Evolutionary conservation across 495 filamentous ascomycete genomes (phyloP).

Genomic region (Aspergillus homomorphus): DNA sequence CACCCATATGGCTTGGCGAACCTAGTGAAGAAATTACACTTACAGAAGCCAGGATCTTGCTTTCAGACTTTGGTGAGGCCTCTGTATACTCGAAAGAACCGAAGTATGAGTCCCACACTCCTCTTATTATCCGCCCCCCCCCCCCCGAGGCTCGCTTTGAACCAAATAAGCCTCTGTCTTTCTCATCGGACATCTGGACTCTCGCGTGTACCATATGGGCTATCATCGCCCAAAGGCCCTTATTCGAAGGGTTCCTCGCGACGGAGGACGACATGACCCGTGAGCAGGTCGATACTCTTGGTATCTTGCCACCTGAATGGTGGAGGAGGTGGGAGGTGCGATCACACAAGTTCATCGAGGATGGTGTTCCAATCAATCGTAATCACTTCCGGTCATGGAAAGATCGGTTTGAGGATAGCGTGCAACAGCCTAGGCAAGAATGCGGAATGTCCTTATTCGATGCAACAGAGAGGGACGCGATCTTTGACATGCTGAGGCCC

Average conservation of each 20-base stretch:
- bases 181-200: conserved; percentile 37
- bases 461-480: conserved; percentile 25
- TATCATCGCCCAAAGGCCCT: conserved; percentile 22
- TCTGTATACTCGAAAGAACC: conserved; percentile 26
- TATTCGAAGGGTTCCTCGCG: conserved; percentile 20
- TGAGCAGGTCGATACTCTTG: conserved; percentile 37
- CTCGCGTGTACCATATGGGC: conserved; percentile 34
- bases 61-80: conserved; percentile 39
- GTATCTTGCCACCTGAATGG: conserved; percentile 30
- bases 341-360: conserved; percentile 18
- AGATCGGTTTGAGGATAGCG: conserved; percentile 26
- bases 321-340: conserved; percentile 24
- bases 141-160: conserved; percentile 34
- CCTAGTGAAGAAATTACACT: conserved; percentile 25
- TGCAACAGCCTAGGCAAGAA: conserved; percentile 25
- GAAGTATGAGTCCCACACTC: conserved; percentile 29
- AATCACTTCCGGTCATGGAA: conserved; percentile 23
- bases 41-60: conserved; percentile 29
- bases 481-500: conserved; percentile 34
- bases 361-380: conserved; percentile 20
- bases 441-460: conserved; percentile 21
- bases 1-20: conserved; percentile 30
- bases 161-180: conserved; percentile 27
- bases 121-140: conserved; percentile 27
- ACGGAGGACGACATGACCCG: conserved; percentile 34